Percentiles rank a stretch among this genome's conserved stretches.
phyloP scores from a whole-genome alignment of 371 early-diverging fungal species.

The Mycotypha africana region DNA sequence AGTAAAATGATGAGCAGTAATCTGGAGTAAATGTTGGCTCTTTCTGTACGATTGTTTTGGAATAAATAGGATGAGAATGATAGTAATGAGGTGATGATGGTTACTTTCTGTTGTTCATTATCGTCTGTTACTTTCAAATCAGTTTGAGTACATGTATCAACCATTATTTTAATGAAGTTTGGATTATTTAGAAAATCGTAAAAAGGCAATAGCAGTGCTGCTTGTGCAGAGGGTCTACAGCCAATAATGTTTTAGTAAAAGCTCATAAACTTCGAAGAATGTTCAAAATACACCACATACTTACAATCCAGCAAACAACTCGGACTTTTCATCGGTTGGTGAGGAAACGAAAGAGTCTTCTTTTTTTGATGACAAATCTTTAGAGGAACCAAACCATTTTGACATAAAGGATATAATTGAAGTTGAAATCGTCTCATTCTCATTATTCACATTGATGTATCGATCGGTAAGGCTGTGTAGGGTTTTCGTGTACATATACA shows the following conservation, averaged over 20 bases:
- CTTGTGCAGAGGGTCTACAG: constrained; percentile 38
- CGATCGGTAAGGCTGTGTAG: constrained; percentile 10
- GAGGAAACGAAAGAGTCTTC: too few species aligned
- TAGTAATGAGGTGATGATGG: constrained; percentile 28
- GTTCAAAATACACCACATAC: too few species aligned
- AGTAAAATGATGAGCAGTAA: constrained; percentile 34
- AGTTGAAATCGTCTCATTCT: constrained; percentile 40
- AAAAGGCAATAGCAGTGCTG: constrained; percentile 37
- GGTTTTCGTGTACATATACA: constrained; percentile 15
- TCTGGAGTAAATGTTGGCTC: constrained; percentile 39
- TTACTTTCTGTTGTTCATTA: constrained; percentile 4
- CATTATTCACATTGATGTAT: constrained; percentile 43
- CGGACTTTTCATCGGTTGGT: too few species aligned
- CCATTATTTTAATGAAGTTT: too few species aligned
- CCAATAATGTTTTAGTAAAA: too few species aligned
- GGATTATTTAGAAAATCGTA: constrained; percentile 47
- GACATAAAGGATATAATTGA: constrained; percentile 42
- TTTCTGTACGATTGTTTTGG: constrained; percentile 43
- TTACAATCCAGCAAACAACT: too few species aligned
- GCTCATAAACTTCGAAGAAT: too few species aligned
- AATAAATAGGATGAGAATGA: constrained; percentile 46
- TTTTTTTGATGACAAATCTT: too few species aligned
- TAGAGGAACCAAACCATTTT: constrained; percentile 46
- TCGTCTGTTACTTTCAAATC: neutral
- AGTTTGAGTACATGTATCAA: constrained; percentile 5